phyloP scores from a whole-genome alignment of 768 basidiomycete species.

The Mycena kentingensis region DNA sequence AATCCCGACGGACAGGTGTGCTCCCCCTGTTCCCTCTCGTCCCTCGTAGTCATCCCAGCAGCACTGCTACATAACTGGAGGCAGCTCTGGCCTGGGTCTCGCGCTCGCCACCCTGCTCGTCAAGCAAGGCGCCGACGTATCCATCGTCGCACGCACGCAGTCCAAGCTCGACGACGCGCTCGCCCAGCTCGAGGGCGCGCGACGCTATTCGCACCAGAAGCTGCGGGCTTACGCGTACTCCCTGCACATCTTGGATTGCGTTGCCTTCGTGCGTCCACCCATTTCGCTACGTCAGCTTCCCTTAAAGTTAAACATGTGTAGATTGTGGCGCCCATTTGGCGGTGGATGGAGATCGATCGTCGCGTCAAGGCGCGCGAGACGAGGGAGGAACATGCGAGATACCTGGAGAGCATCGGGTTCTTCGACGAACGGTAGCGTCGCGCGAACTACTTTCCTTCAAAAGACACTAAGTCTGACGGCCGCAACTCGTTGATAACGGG shows the following conservation, averaged over 20 bases:
- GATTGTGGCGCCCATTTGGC: conserved; percentile 57
- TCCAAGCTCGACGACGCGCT: conserved; percentile 61
- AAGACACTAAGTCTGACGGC: too few relatives aligned
- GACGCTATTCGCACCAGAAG: conserved; percentile 61
- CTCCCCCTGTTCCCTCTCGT: neutral
- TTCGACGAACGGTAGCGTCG: too few relatives aligned
- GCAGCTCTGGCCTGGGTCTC: conserved; percentile 79
- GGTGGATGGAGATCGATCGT: conserved; percentile 46
- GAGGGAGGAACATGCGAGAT: conserved; percentile 45
- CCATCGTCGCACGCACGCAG: conserved; percentile 85
- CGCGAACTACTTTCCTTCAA: too few relatives aligned
- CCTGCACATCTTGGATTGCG: conserved; percentile 50
- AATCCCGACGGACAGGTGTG: neutral
- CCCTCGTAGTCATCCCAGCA: conserved; percentile 30
- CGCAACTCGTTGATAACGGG: too few relatives aligned
- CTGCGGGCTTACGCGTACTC: conserved; percentile 67
- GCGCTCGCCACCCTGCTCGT: conserved; percentile 68
- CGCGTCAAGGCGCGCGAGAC: conserved; percentile 41
- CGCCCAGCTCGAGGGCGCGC: conserved; percentile 66
- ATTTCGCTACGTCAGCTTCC: conserved; percentile 1
- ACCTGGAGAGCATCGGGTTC: conserved; percentile 47
- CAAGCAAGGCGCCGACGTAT: conserved; percentile 74
- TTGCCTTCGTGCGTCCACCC: conserved; percentile 45
- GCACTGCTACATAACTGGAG: conserved; percentile 89
- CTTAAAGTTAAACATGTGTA: conserved; percentile 25